Percentiles rank a stretch among this genome's conserved stretches.
These are phyloP conservation scores for Paramecium sexaurelia DNA, from an alignment of 73 alveolate species.

Conservation along the genomic window DNA sequence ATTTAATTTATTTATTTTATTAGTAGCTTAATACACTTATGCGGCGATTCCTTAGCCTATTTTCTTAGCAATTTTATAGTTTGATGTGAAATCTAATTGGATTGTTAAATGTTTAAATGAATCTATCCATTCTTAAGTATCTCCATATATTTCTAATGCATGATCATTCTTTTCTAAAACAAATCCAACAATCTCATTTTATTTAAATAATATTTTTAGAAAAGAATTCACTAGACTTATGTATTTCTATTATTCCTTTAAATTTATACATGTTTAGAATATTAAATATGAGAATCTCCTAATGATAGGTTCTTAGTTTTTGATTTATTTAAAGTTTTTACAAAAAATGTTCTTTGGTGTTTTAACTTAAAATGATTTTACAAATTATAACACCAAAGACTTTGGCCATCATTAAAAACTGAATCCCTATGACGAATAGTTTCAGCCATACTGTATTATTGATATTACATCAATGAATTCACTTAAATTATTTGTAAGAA, in stretches of 20 bases:
- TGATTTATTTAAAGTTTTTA: not conserved
- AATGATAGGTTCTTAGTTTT: not conserved
- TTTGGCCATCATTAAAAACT: not conserved
- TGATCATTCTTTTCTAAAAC: not conserved
- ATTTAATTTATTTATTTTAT: not conserved
- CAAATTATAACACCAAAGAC: too few relatives aligned
- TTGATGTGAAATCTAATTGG: not conserved
- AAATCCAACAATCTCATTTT: not conserved
- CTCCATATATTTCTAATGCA: not conserved
- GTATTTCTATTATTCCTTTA: not conserved
- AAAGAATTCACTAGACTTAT: not conserved
- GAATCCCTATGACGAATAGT: not conserved
- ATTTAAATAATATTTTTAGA: not conserved
- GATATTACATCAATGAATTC: too few relatives aligned
- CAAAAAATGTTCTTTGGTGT: not conserved
- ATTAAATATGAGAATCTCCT: not conserved
- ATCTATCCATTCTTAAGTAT: not conserved
- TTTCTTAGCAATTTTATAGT: not conserved
- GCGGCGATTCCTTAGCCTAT: not conserved
- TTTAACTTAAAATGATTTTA: too few relatives aligned
- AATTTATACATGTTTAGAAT: not conserved
- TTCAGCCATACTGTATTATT: too few relatives aligned
- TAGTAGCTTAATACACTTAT: not conserved
- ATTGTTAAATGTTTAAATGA: not conserved
- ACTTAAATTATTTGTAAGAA: too few relatives aligned